Evolutionary conservation across 176 grass and related monocot genomes (phyloP).

Genomic region (Puya raimondii): DNA sequence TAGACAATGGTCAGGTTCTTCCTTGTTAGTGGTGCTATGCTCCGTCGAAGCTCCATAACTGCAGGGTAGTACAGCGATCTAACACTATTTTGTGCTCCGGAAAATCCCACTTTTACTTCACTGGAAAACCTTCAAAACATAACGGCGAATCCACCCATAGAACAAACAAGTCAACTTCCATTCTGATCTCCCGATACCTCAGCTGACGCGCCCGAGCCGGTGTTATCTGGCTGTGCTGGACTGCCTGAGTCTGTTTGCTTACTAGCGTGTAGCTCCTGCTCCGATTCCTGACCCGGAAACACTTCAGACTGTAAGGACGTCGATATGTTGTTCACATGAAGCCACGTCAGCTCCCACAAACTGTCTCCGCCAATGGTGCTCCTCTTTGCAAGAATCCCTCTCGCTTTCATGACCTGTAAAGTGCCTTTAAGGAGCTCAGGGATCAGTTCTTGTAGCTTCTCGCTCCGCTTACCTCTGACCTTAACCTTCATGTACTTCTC

Average conservation of each 20-base stretch:
- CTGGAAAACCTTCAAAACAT: not conserved
- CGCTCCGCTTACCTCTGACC: conserved; percentile 77
- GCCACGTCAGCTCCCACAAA: conserved; percentile 95
- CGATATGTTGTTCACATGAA: conserved; percentile 84
- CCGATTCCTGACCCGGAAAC: conserved; percentile 63
- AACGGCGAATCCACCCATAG: not conserved
- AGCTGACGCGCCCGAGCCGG: not conserved
- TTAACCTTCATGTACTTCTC: conserved; percentile 92
- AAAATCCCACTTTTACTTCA: not conserved
- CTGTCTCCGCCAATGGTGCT: conserved; percentile 84
- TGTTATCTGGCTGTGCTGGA: not conserved
- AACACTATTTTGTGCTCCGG: too few relatives aligned
- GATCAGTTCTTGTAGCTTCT: conserved; percentile 83
- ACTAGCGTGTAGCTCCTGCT: conserved; percentile 5
- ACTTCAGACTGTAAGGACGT: conserved; percentile 56
- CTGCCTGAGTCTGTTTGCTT: not conserved
- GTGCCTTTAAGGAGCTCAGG: conserved; percentile 69
- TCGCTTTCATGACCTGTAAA: conserved; percentile 73
- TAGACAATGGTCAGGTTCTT: too few relatives aligned
- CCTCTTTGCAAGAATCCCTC: conserved; percentile 83
- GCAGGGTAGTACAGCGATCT: too few relatives aligned
- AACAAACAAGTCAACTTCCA: not conserved
- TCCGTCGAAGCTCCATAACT: too few relatives aligned
- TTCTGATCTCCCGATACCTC: not conserved
- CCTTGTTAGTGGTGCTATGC: too few relatives aligned